Percentiles rank a stretch among this genome's conserved stretches.
Evolutionary conservation across 2,329 filamentous ascomycete genomes (phyloP).

Genomic region (Neonectria sp.): DNA sequence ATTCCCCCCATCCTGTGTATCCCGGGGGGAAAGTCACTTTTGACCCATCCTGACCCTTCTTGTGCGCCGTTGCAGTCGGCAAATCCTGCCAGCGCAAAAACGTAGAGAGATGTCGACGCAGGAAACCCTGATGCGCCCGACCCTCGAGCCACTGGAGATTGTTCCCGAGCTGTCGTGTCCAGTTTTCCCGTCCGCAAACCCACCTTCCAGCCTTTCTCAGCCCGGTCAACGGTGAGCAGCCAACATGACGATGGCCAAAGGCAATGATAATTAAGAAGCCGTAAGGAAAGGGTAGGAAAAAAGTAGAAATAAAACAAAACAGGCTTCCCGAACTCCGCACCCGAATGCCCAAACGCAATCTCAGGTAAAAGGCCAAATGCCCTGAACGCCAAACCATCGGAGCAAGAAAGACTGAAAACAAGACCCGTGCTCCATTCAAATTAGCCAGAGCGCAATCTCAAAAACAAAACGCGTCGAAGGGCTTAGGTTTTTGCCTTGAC

Average conservation of each 20-base stretch:
- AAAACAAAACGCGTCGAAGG: slow-evolving; percentile 28
- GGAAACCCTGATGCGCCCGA: slow-evolving; percentile 12
- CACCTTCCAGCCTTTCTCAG: slow-evolving; percentile 38
- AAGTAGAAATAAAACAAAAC: slow-evolving; percentile 30
- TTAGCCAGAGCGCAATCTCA: slow-evolving; percentile 35
- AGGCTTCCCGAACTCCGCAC: slow-evolving; percentile 44
- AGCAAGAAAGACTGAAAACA: slow-evolving; percentile 36
- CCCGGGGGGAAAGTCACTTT: slow-evolving; percentile 41
- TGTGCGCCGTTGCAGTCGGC: slow-evolving; percentile 20
- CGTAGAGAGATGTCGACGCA: slow-evolving; percentile 21
- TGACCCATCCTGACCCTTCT: slow-evolving; percentile 33
- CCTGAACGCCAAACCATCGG: slow-evolving; percentile 45
- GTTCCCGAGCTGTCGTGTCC: slow-evolving; percentile 25
- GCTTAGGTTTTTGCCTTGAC: slow-evolving; percentile 8
- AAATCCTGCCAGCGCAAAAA: slow-evolving; percentile 26
- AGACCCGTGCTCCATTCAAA: slow-evolving; percentile 34
- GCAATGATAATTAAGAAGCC: slow-evolving; percentile 39
- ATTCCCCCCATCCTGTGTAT: slow-evolving; percentile 41
- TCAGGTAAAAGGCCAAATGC: slow-evolving; percentile 40
- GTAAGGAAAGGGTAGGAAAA: slow-evolving; percentile 28
- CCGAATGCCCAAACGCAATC: slow-evolving; percentile 42
- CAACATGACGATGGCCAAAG: slow-evolving; percentile 37
- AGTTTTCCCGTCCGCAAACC: slow-evolving; percentile 30
- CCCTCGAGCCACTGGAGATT: slow-evolving; percentile 17
- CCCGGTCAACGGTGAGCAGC: slow-evolving; percentile 46